These are phyloP conservation scores for Microthlaspi erraticum DNA, from an alignment of 345 rosid species.

Conservation along the genomic window DNA sequence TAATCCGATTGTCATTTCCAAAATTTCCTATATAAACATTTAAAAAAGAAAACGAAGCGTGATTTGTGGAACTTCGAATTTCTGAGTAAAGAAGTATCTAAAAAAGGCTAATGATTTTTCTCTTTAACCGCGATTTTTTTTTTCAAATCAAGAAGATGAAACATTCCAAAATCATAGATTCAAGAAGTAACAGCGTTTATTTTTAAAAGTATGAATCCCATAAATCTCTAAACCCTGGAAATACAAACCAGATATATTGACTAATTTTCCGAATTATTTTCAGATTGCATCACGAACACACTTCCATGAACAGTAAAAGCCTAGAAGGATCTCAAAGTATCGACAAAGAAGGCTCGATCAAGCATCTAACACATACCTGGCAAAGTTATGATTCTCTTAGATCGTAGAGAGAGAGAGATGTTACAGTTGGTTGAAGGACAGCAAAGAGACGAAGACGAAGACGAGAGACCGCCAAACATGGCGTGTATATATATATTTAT, in stretches of 20 bases:
- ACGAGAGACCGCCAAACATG: constrained; percentile 36
- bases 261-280: background rate
- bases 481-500: constrained; percentile 31
- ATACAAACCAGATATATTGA: constrained; percentile 1
- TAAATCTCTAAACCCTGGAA: constrained; percentile 3
- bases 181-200: background rate
- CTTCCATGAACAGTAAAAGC: constrained; percentile 4
- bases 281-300: constrained; percentile 1
- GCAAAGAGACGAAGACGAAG: constrained; percentile 41
- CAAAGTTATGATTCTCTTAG: background rate
- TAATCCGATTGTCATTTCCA: constrained; percentile 49
- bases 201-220: background rate
- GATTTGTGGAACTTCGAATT: constrained; percentile 13
- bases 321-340: background rate
- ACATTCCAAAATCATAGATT: constrained; percentile 12
- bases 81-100: background rate
- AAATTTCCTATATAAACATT: background rate
- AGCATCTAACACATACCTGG: constrained; percentile 26
- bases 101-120: background rate
- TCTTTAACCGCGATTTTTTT: constrained; percentile 1
- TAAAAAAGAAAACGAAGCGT: background rate
- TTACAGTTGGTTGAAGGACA: constrained; percentile 20
- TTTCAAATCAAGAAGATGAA: background rate
- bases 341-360: background rate
- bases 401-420: constrained; percentile 22